These are phyloP conservation scores for Coemansia aciculifera DNA, from an alignment of 192 early-diverging fungal species.

Conservation along the genomic window DNA sequence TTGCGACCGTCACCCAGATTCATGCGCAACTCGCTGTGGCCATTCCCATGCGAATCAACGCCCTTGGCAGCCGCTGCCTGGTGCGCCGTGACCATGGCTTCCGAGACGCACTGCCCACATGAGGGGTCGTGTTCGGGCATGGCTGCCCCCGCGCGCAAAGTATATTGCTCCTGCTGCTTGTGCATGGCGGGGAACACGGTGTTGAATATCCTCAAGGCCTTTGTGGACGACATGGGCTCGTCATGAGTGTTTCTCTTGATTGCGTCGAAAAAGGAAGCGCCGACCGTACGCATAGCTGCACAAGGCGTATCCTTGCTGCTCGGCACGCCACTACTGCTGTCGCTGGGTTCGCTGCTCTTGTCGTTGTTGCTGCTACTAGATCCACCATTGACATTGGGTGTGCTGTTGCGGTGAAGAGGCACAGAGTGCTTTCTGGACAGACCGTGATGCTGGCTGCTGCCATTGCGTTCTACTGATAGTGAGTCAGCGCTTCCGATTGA, in stretches of 20 bases:
- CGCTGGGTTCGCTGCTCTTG: neutral
- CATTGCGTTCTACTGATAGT: conserved; percentile 3
- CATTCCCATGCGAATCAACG: conserved; percentile 14
- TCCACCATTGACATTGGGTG: neutral
- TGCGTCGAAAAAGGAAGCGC: conserved; percentile 18
- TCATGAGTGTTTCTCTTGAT: conserved; percentile 39
- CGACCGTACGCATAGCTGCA: conserved; percentile 5
- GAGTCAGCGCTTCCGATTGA: conserved; percentile 5
- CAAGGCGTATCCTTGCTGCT: neutral
- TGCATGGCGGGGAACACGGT: conserved; percentile 22
- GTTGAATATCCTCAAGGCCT: conserved; percentile 42
- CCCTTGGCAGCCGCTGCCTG: conserved; percentile 20
- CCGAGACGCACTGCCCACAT: conserved; percentile 48
- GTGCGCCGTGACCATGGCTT: conserved; percentile 35
- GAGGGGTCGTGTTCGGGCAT: conserved; percentile 26
- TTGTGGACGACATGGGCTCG: conserved; percentile 48
- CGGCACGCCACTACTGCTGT: neutral
- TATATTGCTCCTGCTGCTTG: conserved; percentile 8
- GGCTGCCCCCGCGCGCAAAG: neutral
- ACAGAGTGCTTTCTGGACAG: conserved; percentile 17
- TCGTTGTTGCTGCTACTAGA: neutral
- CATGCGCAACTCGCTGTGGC: conserved; percentile 38
- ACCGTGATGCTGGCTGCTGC: conserved; percentile 5
- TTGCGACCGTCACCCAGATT: conserved; percentile 52
- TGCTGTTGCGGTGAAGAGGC: conserved; percentile 5